phyloP scores from a whole-genome alignment of 1,284 basidiomycete genomes.

The Rhodotorula sp. region DNA sequence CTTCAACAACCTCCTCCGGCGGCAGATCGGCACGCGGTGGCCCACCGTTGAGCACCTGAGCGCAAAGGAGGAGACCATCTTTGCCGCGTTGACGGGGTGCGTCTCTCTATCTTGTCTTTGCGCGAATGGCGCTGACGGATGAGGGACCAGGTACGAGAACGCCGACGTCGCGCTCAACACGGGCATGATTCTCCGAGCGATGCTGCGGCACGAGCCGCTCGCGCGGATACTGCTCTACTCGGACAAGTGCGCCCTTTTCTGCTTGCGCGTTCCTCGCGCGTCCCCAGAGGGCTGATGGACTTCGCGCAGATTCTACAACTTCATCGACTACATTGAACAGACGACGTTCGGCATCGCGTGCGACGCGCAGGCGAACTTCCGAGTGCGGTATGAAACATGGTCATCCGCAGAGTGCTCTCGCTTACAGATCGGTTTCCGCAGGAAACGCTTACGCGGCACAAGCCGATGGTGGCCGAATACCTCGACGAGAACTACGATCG shows the following conservation, averaged over 20 bases:
- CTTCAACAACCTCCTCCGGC: slow-evolving; percentile 90
- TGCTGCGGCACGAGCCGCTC: slow-evolving; percentile 89
- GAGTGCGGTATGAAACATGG: slow-evolving; percentile 53
- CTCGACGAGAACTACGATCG: slow-evolving; percentile 95
- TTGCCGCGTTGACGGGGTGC: slow-evolving; percentile 75
- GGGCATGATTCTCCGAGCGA: slow-evolving; percentile 96
- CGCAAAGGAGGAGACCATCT: slow-evolving; percentile 82
- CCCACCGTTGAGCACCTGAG: slow-evolving; percentile 94
- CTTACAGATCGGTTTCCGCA: slow-evolving; percentile 42
- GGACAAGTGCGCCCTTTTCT: slow-evolving; percentile 66
- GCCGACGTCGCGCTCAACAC: slow-evolving; percentile 96
- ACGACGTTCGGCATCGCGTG: slow-evolving; percentile 98
- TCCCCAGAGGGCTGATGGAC: neutral
- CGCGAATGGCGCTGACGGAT: neutral
- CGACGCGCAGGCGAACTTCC: slow-evolving; percentile 95
- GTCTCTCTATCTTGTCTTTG: slow-evolving; percentile 23
- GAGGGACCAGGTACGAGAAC: slow-evolving; percentile 72
- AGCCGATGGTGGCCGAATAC: slow-evolving; percentile 93
- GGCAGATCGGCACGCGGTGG: slow-evolving; percentile 88
- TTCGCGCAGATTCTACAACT: slow-evolving; percentile 83
- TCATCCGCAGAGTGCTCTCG: too few species aligned
- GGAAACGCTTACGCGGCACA: slow-evolving; percentile 93
- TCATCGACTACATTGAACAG: slow-evolving; percentile 94
- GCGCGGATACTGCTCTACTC: slow-evolving; percentile 89
- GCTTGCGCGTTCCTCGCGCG: too few species aligned